A percentile compares a stretch with the other conserved stretches of the same genome.
Evolutionary conservation across 768 basidiomycete species (phyloP).

Genomic region (Mycena maculata): DNA sequence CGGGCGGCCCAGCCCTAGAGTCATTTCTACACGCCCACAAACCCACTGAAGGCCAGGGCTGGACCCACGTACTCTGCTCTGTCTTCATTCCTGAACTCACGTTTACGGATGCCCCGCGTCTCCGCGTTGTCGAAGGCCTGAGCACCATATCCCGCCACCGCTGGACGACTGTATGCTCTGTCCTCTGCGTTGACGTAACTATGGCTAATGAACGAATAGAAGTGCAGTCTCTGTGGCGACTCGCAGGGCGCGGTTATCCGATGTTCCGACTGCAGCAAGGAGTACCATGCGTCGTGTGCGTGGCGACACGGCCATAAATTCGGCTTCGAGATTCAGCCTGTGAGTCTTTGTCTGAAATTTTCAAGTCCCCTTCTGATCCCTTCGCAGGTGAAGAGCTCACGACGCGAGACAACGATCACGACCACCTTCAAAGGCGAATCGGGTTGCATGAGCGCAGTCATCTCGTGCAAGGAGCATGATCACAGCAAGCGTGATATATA

Average conservation of each 20-base stretch:
- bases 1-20: conserved; percentile 60
- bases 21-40: conserved; percentile 83
- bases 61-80: conserved; percentile 92
- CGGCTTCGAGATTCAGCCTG: conserved; percentile 92
- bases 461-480: conserved; percentile 85
- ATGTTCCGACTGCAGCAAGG: conserved; percentile 83
- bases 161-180: conserved; percentile 75
- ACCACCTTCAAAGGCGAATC: conserved; percentile 83
- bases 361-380: neutral
- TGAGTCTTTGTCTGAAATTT: conserved; percentile 47
- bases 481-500: conserved; percentile 74
- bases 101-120: conserved; percentile 78
- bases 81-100: conserved; percentile 88
- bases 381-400: conserved; percentile 78
- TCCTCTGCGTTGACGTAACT: neutral
- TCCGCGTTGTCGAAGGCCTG: conserved; percentile 89
- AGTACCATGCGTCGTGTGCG: conserved; percentile 92
- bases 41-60: conserved; percentile 92
- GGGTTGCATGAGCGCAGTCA: conserved; percentile 81
- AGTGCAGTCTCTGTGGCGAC: conserved; percentile 79
- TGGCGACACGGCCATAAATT: conserved; percentile 88
- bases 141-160: conserved; percentile 76
- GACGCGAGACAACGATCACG: conserved; percentile 71
- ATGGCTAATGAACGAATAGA: conserved; percentile 53
- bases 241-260: conserved; percentile 82